phyloP scores from a whole-genome alignment of 768 basidiomycete species.

The Postia placenta region DNA sequence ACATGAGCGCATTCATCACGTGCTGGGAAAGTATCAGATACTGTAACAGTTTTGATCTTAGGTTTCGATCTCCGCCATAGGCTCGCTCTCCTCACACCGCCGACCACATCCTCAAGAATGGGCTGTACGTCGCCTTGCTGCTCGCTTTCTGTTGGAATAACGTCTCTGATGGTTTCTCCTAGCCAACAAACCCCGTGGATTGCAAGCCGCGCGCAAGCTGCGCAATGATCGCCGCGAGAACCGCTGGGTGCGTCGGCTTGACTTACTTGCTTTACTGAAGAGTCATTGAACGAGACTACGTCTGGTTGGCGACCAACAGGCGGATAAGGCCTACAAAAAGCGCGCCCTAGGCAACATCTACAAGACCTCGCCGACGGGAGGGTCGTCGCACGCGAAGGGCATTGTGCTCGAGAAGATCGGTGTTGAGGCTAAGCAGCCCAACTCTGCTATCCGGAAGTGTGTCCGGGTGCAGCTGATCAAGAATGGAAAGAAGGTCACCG shows the following conservation, averaged over 20 bases:
- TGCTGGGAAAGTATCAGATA: conserved; percentile 28
- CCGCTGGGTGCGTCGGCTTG: conserved; percentile 74
- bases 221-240: conserved; percentile 90
- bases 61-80: conserved; percentile 20
- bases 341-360: conserved; percentile 98
- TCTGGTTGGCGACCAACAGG: conserved; percentile 38
- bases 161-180: conserved; percentile 12
- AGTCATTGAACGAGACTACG: not conserved
- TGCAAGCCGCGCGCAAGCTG: conserved; percentile 98
- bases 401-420: conserved; percentile 99
- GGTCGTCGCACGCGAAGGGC: conserved; percentile 99
- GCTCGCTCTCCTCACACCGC: conserved; percentile 31
- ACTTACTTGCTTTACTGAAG: not conserved
- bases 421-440: conserved; percentile 99
- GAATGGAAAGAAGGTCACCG: conserved; percentile 99
- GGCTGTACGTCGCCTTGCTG: conserved; percentile 59
- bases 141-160: conserved; percentile 3
- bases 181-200: conserved; percentile 99
- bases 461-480: conserved; percentile 99
- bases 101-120: conserved; percentile 60
- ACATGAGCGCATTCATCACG: conserved; percentile 10
- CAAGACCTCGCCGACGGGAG: conserved; percentile 99
- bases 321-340: conserved; percentile 99
- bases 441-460: conserved; percentile 99
- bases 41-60: conserved; percentile 30